A percentile compares a stretch with the other conserved stretches of the same genome.
Conservation (phyloP, 768 basidiomycete genomes). For the Porphyrellus cyaneotinctus region DNA sequence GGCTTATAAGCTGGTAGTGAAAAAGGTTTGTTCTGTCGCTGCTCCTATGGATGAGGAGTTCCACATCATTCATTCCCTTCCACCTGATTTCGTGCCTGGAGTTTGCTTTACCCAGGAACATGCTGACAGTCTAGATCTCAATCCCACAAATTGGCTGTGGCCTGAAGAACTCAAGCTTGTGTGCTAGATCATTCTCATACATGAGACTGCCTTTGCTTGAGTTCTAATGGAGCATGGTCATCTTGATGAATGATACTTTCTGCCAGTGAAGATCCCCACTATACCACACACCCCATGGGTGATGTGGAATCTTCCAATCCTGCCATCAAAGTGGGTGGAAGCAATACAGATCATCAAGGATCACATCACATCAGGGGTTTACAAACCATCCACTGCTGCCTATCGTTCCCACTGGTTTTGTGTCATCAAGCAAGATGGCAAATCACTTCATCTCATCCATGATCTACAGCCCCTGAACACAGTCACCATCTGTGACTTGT, state of each 20-base stretch:
- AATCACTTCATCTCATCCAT: background rate
- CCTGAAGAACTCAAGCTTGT: too few species aligned
- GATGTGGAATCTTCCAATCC: background rate
- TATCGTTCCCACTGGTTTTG: background rate
- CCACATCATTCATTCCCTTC: too few species aligned
- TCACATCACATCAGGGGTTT: constrained; percentile 36
- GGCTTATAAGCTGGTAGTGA: too few species aligned
- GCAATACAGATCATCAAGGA: constrained; percentile 25
- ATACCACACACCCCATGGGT: background rate
- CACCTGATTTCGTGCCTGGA: too few species aligned
- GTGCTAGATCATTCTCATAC: background rate
- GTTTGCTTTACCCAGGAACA: too few species aligned
- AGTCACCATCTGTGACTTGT: background rate
- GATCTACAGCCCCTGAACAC: background rate
- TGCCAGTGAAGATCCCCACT: background rate
- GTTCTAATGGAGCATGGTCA: background rate
- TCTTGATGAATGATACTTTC: background rate
- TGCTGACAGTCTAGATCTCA: too few species aligned
- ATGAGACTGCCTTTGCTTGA: background rate
- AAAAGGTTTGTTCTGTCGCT: too few species aligned
- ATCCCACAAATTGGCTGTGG: too few species aligned
- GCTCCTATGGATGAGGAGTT: too few species aligned
- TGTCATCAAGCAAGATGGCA: background rate
- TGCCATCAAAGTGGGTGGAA: background rate
- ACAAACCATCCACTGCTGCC: constrained; percentile 23